phyloP scores from a whole-genome alignment of 352 stramenopile species.

The Phytophthora hybrid region DNA sequence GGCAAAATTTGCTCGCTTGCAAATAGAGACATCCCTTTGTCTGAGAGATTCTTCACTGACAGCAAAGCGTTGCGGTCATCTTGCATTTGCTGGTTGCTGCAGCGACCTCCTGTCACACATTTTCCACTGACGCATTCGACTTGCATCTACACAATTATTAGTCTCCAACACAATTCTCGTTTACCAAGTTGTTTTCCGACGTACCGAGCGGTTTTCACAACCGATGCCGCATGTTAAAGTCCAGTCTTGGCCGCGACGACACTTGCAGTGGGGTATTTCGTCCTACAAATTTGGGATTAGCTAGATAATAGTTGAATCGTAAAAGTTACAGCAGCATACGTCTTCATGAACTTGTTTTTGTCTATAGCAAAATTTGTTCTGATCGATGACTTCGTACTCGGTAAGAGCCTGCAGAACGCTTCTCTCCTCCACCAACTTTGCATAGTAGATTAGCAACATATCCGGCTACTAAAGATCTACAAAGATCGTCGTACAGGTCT shows the following conservation, averaged over 20 bases:
- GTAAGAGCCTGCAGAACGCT: background rate
- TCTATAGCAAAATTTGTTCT: background rate
- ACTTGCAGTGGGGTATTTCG: slow-evolving; percentile 18
- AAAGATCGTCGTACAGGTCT: background rate
- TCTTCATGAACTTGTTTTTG: slow-evolving; percentile 3
- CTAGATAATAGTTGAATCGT: background rate
- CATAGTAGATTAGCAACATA: background rate
- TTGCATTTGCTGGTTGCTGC: slow-evolving; percentile 27
- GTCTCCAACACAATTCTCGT: background rate
- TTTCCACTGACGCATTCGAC: slow-evolving; percentile 16
- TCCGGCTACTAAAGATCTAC: background rate
- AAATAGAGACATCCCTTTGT: slow-evolving; percentile 17
- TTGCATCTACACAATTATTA: slow-evolving; percentile 8
- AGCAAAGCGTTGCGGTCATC: background rate
- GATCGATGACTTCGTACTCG: background rate
- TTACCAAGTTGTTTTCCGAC: background rate
- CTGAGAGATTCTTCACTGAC: slow-evolving; percentile 5
- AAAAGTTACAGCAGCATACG: background rate
- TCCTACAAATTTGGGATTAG: background rate
- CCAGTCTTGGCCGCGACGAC: background rate
- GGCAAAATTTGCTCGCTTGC: background rate
- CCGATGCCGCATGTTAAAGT: background rate
- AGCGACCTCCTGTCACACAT: slow-evolving; percentile 1
- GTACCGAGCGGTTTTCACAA: slow-evolving; percentile 18
- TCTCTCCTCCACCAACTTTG: background rate